These are phyloP conservation scores for Misopates orontium DNA, from an alignment of 257 asterid genomes.

Conservation along the genomic window DNA sequence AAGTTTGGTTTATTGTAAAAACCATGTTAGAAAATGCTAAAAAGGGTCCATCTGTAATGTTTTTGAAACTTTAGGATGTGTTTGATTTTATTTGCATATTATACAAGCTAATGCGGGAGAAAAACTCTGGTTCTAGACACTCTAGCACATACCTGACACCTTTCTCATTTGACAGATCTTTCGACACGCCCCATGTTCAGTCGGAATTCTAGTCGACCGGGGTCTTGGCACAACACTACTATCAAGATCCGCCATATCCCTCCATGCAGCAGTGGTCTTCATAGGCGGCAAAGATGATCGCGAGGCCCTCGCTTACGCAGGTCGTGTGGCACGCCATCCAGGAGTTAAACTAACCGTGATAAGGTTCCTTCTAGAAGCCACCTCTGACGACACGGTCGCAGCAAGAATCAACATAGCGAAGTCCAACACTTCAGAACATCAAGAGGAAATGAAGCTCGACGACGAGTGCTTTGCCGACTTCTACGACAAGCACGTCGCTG, in stretches of 20 bases:
- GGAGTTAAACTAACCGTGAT: constrained; percentile 89
- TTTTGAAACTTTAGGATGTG: too few species aligned
- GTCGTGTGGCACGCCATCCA: constrained; percentile 81
- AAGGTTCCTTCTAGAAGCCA: constrained; percentile 71
- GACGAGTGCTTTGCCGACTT: constrained; percentile 90
- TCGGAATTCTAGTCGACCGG: constrained; percentile 80
- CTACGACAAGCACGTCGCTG: constrained; percentile 78
- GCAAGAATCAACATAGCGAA: constrained; percentile 70
- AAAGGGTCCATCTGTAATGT: too few species aligned
- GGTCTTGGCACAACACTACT: constrained; percentile 68
- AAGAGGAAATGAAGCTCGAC: constrained; percentile 82
- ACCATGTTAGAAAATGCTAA: too few species aligned
- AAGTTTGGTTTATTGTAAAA: too few species aligned
- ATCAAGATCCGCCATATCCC: constrained; percentile 49
- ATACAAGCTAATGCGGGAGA: too few species aligned
- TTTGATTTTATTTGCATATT: too few species aligned
- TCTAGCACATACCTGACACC: too few species aligned
- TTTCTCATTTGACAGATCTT: constrained; percentile 49
- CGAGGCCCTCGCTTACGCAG: constrained; percentile 80
- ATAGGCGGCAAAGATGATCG: constrained; percentile 94
- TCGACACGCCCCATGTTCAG: constrained; percentile 84
- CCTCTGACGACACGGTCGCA: constrained; percentile 61
- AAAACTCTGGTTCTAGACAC: too few species aligned
- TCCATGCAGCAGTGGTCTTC: constrained; percentile 83
- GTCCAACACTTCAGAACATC: constrained; percentile 66